Base-by-base conservation (phyloP, 2,329 filamentous ascomycete genomes). In the Venturia asperata region DNA sequence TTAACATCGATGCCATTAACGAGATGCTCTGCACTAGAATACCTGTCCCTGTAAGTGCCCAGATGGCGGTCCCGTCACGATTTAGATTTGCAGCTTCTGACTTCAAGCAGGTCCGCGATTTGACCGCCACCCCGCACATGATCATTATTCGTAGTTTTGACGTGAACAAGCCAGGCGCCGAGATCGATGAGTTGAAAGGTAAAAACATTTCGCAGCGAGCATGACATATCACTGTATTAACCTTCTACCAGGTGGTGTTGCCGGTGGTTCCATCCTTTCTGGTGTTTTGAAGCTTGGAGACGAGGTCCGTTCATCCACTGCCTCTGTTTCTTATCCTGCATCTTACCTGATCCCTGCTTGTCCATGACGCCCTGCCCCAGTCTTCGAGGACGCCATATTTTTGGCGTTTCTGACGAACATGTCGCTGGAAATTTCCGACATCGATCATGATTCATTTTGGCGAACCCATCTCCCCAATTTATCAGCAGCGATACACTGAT, bases 141-240 rank as follows among this genome's bases (percentile, higher is more conserved):
- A 99, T 99, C 74, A 88, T 99, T 75, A 99, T 99, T 77, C 91
- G 94, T 78, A 97, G 93, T 1, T 99, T 99, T 77, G 94, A 99
- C 75, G 95, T 99, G 74, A 99, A 99, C 87, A 99, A 99, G 85
- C 94, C 94, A 52, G 94, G 94, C 85, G 92, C 94, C 52, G 94
- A 97, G 79, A 97, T 99, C 70, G 93, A 97, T 67, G 94, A 99
- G 72, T 84, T 99, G 68, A 97, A 97, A 85, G 94, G 42, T 19
- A 45, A 7, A n/a, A 15, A 1, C 7, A 45, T 45, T 17, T 45
- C 17, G 6, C 7, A 45, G 3, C n/a, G 42, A 45, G 15, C 15
- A 7, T 3, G 17, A 45, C 42, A n/a, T 15, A 6, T n/a, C 42
- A 45, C 42, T n/a, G 17, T 45, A n/a, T 15, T 45, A n/a, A 45